Evolutionary conservation across 2,329 filamentous ascomycete genomes (phyloP).

Genomic region (Penicillium sp.): DNA sequence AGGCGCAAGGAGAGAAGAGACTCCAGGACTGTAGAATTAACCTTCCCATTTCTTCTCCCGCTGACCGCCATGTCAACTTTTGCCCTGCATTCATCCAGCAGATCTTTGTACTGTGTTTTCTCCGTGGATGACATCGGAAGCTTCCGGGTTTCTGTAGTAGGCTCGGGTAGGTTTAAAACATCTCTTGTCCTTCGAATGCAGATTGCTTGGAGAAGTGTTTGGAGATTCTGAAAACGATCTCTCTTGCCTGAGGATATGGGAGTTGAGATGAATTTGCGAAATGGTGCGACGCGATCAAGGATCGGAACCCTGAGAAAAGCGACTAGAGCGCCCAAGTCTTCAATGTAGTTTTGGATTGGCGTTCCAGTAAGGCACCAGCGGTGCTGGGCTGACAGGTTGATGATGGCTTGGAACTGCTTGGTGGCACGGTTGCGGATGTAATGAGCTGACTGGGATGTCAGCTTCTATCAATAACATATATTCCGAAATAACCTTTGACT

Average conservation of each 20-base stretch:
- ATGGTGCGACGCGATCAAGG: slow-evolving; percentile 29
- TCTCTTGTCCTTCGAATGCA: slow-evolving; percentile 27
- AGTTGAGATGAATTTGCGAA: too few species aligned
- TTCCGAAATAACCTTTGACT: slow-evolving; percentile 32
- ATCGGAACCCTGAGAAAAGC: slow-evolving; percentile 48
- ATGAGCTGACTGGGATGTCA: slow-evolving; percentile 43
- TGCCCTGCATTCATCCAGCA: too few species aligned
- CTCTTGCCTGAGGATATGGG: slow-evolving; percentile 18
- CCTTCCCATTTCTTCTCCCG: too few species aligned
- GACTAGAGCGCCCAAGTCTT: slow-evolving; percentile 54
- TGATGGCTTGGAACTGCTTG: slow-evolving; percentile 46
- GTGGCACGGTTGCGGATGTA: slow-evolving; percentile 53
- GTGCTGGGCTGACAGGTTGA: slow-evolving; percentile 44
- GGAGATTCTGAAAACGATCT: slow-evolving; percentile 24
- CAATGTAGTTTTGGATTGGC: slow-evolving; percentile 55
- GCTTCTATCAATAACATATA: not conserved
- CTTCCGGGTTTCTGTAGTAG: slow-evolving; percentile 6
- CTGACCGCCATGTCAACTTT: too few species aligned
- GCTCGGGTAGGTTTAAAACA: slow-evolving; percentile 25
- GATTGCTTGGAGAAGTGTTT: slow-evolving; percentile 33
- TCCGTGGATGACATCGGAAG: slow-evolving; percentile 49
- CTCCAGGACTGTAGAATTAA: too few species aligned
- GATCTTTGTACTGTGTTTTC: slow-evolving; percentile 22
- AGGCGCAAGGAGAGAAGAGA: too few species aligned
- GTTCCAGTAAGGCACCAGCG: slow-evolving; percentile 58